These are phyloP conservation scores for Rutstroemia sp. DNA, from an alignment of 2,329 filamentous ascomycete genomes.

Conservation along the genomic window DNA sequence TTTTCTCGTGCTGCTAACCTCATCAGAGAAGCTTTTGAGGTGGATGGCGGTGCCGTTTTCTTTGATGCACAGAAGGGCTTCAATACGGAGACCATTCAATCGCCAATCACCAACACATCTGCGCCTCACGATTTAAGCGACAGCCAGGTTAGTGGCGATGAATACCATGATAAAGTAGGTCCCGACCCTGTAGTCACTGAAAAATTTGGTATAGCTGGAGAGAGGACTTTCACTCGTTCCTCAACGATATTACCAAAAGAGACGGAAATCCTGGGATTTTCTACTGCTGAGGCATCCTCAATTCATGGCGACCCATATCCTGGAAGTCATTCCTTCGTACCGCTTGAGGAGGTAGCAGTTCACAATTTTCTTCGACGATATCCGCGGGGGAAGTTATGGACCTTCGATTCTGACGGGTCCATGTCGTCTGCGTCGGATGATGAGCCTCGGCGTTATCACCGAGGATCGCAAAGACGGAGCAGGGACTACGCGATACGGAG, in stretches of 20 bases:
- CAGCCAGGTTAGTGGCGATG: slow-evolving; percentile 3
- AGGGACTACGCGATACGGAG: slow-evolving; percentile 13
- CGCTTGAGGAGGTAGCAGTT: slow-evolving; percentile 25
- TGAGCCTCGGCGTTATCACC: slow-evolving; percentile 20
- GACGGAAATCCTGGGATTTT: slow-evolving; percentile 27
- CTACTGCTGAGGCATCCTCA: slow-evolving; percentile 24
- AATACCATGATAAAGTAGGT: background rate
- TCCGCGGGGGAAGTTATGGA: slow-evolving; percentile 40
- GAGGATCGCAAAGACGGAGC: slow-evolving; percentile 1
- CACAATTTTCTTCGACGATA: slow-evolving; percentile 35
- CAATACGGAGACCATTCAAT: slow-evolving; percentile 1
- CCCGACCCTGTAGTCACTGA: background rate
- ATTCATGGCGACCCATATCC: slow-evolving; percentile 25
- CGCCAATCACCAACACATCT: background rate
- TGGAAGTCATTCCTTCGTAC: slow-evolving; percentile 20
- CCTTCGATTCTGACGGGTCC: slow-evolving; percentile 36
- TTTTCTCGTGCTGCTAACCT: slow-evolving; percentile 29
- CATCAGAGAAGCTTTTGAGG: slow-evolving; percentile 29
- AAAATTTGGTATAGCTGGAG: background rate
- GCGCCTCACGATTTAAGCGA: slow-evolving; percentile 6
- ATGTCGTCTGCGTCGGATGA: slow-evolving; percentile 39
- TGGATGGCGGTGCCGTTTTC: slow-evolving; percentile 29
- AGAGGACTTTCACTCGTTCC: background rate
- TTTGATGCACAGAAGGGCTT: slow-evolving; percentile 28
- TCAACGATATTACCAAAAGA: slow-evolving; percentile 9